A percentile compares a stretch with the other conserved stretches of the same genome.
phyloP scores from a whole-genome alignment of 2,329 filamentous ascomycete genomes.

The Thielaviopsis cerberus region DNA sequence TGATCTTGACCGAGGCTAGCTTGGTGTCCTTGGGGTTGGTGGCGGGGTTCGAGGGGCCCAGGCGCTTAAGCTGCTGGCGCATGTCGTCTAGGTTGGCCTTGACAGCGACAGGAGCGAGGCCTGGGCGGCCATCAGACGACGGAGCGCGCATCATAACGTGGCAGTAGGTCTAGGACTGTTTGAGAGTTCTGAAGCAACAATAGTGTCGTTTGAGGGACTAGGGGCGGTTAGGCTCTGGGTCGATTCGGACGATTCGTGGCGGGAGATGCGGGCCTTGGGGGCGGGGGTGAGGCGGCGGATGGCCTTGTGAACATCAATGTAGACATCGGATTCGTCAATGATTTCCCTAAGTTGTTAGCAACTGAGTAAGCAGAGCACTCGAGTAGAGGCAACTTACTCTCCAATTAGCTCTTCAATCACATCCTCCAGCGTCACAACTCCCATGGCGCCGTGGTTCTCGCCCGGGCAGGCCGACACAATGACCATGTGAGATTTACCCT shows the following conservation, averaged over 20 bases:
- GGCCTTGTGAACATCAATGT: conserved; percentile 94
- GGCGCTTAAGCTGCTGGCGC: conserved; percentile 42
- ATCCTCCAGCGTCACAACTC: conserved; percentile 89
- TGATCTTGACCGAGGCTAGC: conserved; percentile 48
- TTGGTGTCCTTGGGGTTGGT: conserved; percentile 43
- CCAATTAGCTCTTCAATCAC: conserved; percentile 97
- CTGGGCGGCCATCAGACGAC: conserved; percentile 32
- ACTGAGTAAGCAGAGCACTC: neutral
- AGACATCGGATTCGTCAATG: conserved; percentile 96
- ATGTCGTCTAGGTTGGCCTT: conserved; percentile 45
- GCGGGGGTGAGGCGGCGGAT: conserved; percentile 77
- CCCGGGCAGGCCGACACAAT: conserved; percentile 78
- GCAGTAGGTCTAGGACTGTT: conserved; percentile 23
- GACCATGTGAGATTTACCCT: conserved; percentile 98
- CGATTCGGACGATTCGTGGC: conserved; percentile 17
- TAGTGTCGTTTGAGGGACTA: neutral
- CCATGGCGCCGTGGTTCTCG: conserved; percentile 75
- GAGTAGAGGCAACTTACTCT: conserved; percentile 45
- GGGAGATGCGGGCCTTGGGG: conserved; percentile 48
- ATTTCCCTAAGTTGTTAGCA: conserved; percentile 51
- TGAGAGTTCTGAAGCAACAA: conserved; percentile 1
- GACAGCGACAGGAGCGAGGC: conserved; percentile 32
- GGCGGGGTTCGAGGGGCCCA: conserved; percentile 49
- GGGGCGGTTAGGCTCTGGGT: conserved; percentile 14
- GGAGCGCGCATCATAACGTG: conserved; percentile 41